Evolutionary conservation across 768 basidiomycete genomes (phyloP), one percentile per base, ranked within the genome.

Genomic region (Leucosporidium scottii): DNA sequence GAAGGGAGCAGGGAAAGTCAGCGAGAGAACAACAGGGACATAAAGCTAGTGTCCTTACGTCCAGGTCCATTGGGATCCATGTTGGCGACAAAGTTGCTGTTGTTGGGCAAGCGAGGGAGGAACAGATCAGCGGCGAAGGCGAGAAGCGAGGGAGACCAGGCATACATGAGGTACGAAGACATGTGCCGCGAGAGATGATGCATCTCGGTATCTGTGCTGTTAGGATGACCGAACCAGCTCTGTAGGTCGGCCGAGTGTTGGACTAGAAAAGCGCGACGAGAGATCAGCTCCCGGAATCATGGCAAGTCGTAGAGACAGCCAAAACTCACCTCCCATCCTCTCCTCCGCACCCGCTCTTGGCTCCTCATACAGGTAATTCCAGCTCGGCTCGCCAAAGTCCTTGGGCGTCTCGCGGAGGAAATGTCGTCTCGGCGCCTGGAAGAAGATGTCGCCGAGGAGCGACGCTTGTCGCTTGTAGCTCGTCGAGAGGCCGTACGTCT

Each of bases 401-500:
- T 72, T 72, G 3, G 71, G 67, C 61, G 71, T 72, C 62, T 72
- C 71, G 2, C 71, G 34, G 15, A 73, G 23, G 10, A 73, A 69
- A 30, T 68, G 68, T 34, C 71, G 7, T 34, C 68, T 20, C 25
- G 71, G 68, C 13, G 71, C 71, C 50, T 73, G 68, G 57, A 73
- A 73, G 31, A 69, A 53, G 64, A 73, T 64, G 50, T 79, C 78
- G 20, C 78, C 77, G 79, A 80, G 57, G 27, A 81, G 60, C 0
- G 79, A 77, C 3, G 80, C 71, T n/a, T 72, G 74, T 48, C 80
- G 80, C 66, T 83, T 83, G 71, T 75, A 82, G 15, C 77, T 75
- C 27, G 74, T 62, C n/a, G 76, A 76, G 18, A 81, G 70, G 0
- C 82, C 82, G 67, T 83, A 83, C 0, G 81, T 81, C 28, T 81